These are phyloP conservation scores for Pleurotus pulmonarius DNA, from an alignment of 768 basidiomycete genomes.

Conservation along the genomic window DNA sequence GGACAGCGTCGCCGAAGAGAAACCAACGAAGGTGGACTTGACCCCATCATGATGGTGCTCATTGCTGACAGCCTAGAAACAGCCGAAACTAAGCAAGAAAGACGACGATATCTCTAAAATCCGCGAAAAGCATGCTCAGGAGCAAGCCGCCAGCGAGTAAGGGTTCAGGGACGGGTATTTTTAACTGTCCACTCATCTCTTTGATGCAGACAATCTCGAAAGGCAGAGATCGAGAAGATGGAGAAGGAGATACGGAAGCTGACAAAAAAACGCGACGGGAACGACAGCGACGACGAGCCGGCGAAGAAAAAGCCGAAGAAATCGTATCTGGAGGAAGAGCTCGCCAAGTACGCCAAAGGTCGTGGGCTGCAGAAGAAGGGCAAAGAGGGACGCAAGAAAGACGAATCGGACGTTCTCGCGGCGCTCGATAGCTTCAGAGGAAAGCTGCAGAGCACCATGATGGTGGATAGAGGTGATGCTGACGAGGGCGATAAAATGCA, in stretches of 20 bases:
- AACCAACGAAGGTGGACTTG: constrained; percentile 15
- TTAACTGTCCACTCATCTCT: not conserved
- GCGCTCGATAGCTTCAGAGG: constrained; percentile 68
- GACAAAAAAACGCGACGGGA: constrained; percentile 52
- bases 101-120: constrained; percentile 66
- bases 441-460: constrained; percentile 51
- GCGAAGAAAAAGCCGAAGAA: constrained; percentile 54
- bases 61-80: not conserved
- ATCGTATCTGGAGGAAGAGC: constrained; percentile 77
- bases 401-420: constrained; percentile 70
- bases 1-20: constrained; percentile 15
- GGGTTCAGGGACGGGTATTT: constrained; percentile 11
- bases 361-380: constrained; percentile 55
- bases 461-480: constrained; percentile 21
- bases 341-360: constrained; percentile 74
- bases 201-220: constrained; percentile 51
- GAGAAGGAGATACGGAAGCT: constrained; percentile 85
- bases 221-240: constrained; percentile 81
- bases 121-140: constrained; percentile 70
- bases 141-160: constrained; percentile 63
- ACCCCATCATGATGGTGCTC: too few relatives aligned
- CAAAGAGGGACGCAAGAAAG: constrained; percentile 47
- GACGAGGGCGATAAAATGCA: constrained; percentile 17
- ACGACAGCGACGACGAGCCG: constrained; percentile 63
- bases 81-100: constrained; percentile 35